Evolutionary conservation across 2,329 filamentous ascomycete species (phyloP).

Genomic region (Scopulariopsis brevicaulis): DNA sequence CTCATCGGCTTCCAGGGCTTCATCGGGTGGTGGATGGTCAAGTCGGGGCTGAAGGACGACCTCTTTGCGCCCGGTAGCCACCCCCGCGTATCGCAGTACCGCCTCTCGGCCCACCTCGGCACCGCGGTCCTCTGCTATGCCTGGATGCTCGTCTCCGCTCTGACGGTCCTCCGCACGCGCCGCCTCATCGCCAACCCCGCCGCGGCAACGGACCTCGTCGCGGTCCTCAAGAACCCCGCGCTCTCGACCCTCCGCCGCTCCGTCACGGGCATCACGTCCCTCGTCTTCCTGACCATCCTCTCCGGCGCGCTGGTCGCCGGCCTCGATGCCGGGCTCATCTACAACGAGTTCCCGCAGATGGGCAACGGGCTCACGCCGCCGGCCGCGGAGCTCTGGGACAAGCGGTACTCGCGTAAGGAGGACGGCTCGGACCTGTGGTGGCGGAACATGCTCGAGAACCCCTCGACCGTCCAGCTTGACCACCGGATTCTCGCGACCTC

Average conservation of each 20-base stretch:
- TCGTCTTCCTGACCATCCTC: constrained; percentile 85
- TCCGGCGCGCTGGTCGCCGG: constrained; percentile 90
- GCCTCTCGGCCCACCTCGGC: constrained; percentile 78
- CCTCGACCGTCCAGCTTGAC: constrained; percentile 87
- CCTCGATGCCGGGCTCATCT: constrained; percentile 91
- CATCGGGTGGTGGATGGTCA: constrained; percentile 99
- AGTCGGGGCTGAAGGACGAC: constrained; percentile 90
- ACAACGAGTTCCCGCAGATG: constrained; percentile 98
- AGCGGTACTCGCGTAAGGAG: constrained; percentile 70
- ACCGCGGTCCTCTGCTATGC: constrained; percentile 89
- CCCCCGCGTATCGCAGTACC: constrained; percentile 89
- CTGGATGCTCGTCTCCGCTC: constrained; percentile 85
- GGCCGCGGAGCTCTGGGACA: constrained; percentile 69
- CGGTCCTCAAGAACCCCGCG: constrained; percentile 52
- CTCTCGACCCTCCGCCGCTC: constrained; percentile 64
- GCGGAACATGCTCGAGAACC: constrained; percentile 97
- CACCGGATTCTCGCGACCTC: constrained; percentile 86
- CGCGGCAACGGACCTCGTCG: constrained; percentile 46
- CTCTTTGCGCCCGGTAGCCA: constrained; percentile 84
- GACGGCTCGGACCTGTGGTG: constrained; percentile 83
- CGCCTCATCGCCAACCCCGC: constrained; percentile 58
- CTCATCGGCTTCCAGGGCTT: constrained; percentile 92
- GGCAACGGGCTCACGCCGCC: constrained; percentile 74
- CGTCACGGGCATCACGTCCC: constrained; percentile 55
- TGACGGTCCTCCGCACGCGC: constrained; percentile 71